These are phyloP conservation scores for Moesziomyces sp. DNA, from an alignment of 1,284 basidiomycete genomes.

Conservation along the genomic window DNA sequence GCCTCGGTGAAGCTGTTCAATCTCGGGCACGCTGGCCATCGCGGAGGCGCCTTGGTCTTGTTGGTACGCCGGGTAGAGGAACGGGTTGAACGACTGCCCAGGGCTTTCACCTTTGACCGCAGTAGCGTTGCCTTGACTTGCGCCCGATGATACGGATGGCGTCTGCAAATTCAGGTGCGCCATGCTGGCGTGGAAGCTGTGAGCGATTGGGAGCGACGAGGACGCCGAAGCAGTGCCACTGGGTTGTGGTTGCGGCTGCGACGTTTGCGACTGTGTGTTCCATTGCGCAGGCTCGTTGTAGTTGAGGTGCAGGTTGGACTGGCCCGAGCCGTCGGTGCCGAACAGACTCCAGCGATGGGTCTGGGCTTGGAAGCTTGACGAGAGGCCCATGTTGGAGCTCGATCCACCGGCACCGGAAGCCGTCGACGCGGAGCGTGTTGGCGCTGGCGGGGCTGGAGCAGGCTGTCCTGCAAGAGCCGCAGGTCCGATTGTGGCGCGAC, in stretches of 20 bases:
- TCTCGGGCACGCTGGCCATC: slow-evolving; percentile 4
- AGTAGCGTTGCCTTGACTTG: slow-evolving; percentile 6
- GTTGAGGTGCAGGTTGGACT: slow-evolving; percentile 32
- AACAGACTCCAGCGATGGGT: slow-evolving; percentile 45
- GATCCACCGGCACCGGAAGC: slow-evolving; percentile 6
- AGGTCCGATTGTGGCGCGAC: slow-evolving; percentile 47
- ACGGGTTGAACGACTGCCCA: slow-evolving; percentile 42
- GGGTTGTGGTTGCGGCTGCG: slow-evolving; percentile 7
- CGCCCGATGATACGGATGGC: slow-evolving; percentile 16
- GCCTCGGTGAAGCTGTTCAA: background rate
- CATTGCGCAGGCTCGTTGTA: slow-evolving; percentile 22
- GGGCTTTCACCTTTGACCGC: slow-evolving; percentile 13
- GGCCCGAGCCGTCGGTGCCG: slow-evolving; percentile 27
- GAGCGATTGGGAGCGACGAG: slow-evolving; percentile 36
- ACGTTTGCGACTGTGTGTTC: slow-evolving; percentile 4
- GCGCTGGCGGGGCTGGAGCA: slow-evolving; percentile 3
- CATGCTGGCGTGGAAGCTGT: slow-evolving; percentile 49
- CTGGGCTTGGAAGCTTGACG: slow-evolving; percentile 39
- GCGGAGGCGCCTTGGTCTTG: slow-evolving; percentile 12
- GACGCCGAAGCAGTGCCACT: slow-evolving; percentile 27
- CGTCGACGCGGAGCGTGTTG: slow-evolving; percentile 5
- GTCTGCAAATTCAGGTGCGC: slow-evolving; percentile 51
- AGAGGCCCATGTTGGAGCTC: slow-evolving; percentile 18
- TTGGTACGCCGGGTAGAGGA: slow-evolving; percentile 47
- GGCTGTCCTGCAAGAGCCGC: slow-evolving; percentile 38